Evolutionary conservation across 768 basidiomycete genomes (phyloP).

Genomic region (Nidularia sp.): DNA sequence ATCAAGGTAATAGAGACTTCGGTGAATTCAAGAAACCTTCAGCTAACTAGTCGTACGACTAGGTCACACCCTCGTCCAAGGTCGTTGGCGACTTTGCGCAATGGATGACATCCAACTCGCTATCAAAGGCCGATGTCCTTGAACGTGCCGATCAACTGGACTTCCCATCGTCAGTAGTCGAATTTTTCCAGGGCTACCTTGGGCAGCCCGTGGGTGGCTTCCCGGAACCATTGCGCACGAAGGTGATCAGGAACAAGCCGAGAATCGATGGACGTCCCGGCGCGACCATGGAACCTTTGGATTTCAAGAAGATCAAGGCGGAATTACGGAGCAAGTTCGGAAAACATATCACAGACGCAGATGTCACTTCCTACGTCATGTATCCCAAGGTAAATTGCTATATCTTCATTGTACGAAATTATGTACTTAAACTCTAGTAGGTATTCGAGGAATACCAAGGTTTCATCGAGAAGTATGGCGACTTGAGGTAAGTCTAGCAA

Average conservation of each 20-base stretch:
- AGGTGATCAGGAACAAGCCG: constrained; percentile 89
- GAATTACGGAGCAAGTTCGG: constrained; percentile 93
- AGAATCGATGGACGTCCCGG: constrained; percentile 95
- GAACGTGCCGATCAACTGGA: constrained; percentile 86
- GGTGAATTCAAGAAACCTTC: not conserved
- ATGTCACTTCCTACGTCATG: constrained; percentile 96
- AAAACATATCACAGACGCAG: constrained; percentile 88
- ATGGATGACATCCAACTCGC: constrained; percentile 95
- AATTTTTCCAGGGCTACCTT: constrained; percentile 99
- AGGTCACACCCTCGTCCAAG: constrained; percentile 98
- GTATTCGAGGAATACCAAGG: constrained; percentile 97
- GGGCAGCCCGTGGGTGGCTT: constrained; percentile 98
- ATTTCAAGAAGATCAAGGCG: constrained; percentile 95
- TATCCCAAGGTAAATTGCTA: constrained; percentile 80
- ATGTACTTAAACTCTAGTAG: constrained; percentile 28
- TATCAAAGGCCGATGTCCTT: constrained; percentile 83
- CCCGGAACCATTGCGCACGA: constrained; percentile 92
- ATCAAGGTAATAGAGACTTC: constrained; percentile 59
- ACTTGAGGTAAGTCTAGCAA: constrained; percentile 64
- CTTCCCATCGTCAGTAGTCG: constrained; percentile 95
- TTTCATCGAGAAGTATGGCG: constrained; percentile 94
- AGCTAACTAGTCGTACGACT: constrained; percentile 3
- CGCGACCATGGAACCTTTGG: constrained; percentile 77
- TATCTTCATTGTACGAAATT: constrained; percentile 1
- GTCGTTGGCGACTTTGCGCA: constrained; percentile 99